Percentiles rank a stretch among this genome's conserved stretches.
These are phyloP conservation scores for Pyrenochaeta sp. DNA, from an alignment of 2,329 filamentous ascomycete genomes.

Conservation along the genomic window DNA sequence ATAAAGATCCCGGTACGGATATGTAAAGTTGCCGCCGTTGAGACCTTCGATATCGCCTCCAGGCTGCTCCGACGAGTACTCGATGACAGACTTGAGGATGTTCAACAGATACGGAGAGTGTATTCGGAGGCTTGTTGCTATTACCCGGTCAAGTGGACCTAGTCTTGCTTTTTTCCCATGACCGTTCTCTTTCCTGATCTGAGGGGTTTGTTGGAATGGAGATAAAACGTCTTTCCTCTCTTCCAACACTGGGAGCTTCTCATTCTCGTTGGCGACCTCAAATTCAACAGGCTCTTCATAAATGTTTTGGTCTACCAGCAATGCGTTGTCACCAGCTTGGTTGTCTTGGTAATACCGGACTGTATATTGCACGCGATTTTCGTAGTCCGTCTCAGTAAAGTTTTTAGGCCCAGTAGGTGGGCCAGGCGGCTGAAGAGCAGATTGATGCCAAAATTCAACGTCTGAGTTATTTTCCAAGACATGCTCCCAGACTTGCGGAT, in stretches of 20 bases:
- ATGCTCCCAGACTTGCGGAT: neutral
- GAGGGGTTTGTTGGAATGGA: no score
- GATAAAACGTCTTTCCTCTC: no score
- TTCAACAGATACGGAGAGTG: slow-evolving; percentile 11
- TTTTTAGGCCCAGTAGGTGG: no score
- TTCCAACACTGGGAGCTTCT: no score
- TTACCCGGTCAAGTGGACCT: neutral
- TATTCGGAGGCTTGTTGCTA: neutral
- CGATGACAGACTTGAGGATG: slow-evolving; percentile 3
- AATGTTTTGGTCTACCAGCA: no score
- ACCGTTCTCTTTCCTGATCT: no score
- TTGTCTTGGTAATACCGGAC: slow-evolving; percentile 1
- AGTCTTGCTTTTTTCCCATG: no score
- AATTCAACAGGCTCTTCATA: no score
- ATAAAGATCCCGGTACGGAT: slow-evolving; percentile 3
- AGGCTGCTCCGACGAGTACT: neutral
- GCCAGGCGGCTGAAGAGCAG: neutral
- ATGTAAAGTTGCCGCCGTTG: neutral
- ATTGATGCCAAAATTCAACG: neutral
- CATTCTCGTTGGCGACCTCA: no score
- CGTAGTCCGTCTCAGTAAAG: neutral
- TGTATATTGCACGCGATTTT: neutral
- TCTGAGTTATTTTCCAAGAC: neutral
- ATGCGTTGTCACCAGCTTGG: no score
- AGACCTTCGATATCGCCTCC: neutral